Conservation (phyloP, 2,329 filamentous ascomycete species). For the Diaporthe humulicola region DNA sequence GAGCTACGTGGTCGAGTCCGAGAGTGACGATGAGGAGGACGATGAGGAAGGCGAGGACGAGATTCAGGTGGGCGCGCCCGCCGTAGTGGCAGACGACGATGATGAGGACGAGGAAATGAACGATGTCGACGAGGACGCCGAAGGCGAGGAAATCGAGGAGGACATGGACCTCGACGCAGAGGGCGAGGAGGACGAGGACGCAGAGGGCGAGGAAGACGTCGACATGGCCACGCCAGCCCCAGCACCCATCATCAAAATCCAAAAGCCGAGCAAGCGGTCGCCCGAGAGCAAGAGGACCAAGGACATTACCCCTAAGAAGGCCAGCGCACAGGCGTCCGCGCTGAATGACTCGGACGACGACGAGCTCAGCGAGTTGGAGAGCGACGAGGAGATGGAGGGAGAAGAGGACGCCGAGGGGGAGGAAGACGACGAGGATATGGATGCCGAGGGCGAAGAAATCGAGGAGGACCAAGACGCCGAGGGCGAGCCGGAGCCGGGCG, state of each 20-base stretch:
- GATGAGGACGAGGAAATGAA: constrained; percentile 57
- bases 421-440: constrained; percentile 55
- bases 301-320: constrained; percentile 46
- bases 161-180: constrained; percentile 61
- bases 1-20: constrained; percentile 71
- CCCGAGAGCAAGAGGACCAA: constrained; percentile 51
- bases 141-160: constrained; percentile 52
- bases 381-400: constrained; percentile 59
- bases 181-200: constrained; percentile 58
- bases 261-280: constrained; percentile 54
- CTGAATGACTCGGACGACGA: constrained; percentile 67
- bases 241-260: constrained; percentile 63
- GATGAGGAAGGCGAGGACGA: constrained; percentile 45
- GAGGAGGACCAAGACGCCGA: constrained; percentile 54
- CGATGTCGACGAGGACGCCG: constrained; percentile 56
- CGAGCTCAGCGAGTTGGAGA: constrained; percentile 69
- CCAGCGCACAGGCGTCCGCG: constrained; percentile 44
- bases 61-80: constrained; percentile 47
- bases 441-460: constrained; percentile 54
- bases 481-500: constrained; percentile 53
- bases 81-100: constrained; percentile 47
- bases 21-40: constrained; percentile 44
- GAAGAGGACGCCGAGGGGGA: constrained; percentile 51
- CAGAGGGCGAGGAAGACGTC: constrained; percentile 65
- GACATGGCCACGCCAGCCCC: constrained; percentile 52